These are phyloP conservation scores for Amanita molliuscula DNA, from an alignment of 768 basidiomycete genomes.

Conservation along the genomic window DNA sequence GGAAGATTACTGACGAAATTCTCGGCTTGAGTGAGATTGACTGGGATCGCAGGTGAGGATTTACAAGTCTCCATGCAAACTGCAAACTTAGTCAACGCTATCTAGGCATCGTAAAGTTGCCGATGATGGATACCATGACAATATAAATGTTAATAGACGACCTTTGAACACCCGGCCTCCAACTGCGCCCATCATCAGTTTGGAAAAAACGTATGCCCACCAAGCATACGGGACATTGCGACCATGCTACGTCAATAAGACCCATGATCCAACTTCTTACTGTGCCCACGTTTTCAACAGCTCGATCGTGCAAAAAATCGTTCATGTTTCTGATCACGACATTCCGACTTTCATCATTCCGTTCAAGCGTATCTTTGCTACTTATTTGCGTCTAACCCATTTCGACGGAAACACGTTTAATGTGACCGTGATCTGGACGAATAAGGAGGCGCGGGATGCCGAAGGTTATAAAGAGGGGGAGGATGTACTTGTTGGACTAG, in stretches of 20 bases:
- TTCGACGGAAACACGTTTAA: slow-evolving; percentile 30
- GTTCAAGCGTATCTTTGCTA: slow-evolving; percentile 11
- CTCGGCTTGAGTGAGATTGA: slow-evolving; percentile 28
- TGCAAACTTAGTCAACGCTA: too few relatives aligned
- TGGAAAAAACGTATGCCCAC: slow-evolving; percentile 21
- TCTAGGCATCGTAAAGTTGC: slow-evolving; percentile 18
- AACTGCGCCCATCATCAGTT: slow-evolving; percentile 11
- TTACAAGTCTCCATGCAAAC: too few relatives aligned
- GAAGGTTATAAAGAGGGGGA: slow-evolving; percentile 21
- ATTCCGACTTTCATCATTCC: too few relatives aligned
- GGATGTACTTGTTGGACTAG: slow-evolving; percentile 24
- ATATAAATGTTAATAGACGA: slow-evolving; percentile 15
- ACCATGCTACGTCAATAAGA: slow-evolving; percentile 20
- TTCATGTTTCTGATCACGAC: slow-evolving; percentile 15
- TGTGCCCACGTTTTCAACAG: slow-evolving; percentile 16
- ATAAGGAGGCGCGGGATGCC: slow-evolving; percentile 16
- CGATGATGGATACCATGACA: slow-evolving; percentile 11
- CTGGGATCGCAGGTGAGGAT: slow-evolving; percentile 25
- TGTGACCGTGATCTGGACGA: slow-evolving; percentile 25
- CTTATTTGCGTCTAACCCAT: slow-evolving; percentile 25
- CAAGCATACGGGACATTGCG: too few relatives aligned
- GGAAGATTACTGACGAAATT: slow-evolving; percentile 26
- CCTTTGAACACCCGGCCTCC: slow-evolving; percentile 15
- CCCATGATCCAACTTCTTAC: background rate
- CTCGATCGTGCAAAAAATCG: slow-evolving; percentile 19